Evolutionary conservation across 73 alveolate genomes (phyloP).

Genomic region (Stentor coeruleus): DNA sequence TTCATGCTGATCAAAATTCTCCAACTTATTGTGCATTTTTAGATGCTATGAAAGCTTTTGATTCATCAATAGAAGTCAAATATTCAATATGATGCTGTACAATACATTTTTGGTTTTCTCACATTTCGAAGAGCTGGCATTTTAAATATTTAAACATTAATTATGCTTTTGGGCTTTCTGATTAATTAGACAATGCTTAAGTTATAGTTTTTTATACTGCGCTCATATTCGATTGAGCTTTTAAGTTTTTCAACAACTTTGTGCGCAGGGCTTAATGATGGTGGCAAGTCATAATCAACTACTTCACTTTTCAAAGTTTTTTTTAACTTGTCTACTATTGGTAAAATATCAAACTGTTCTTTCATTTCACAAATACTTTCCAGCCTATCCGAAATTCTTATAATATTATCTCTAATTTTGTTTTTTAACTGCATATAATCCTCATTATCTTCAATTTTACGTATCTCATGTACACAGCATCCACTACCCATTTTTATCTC

Average conservation of each 20-base stretch:
- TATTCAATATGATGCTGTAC: no score
- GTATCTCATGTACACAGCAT: neutral
- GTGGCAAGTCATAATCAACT: neutral
- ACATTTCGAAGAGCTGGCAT: no score
- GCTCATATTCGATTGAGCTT: neutral
- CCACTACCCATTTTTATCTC: neutral
- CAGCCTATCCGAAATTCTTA: neutral
- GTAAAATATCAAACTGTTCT: no score
- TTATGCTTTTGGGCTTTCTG: no score
- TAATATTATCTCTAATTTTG: neutral
- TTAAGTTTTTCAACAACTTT: neutral
- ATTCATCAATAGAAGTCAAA: no score
- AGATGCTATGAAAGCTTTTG: no score
- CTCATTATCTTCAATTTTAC: neutral
- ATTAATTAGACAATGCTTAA: neutral
- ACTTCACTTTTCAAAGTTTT: neutral
- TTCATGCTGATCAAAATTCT: no score
- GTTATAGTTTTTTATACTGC: neutral
- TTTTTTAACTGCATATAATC: no score
- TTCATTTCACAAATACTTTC: neutral
- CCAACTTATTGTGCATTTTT: no score
- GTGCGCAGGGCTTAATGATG: neutral
- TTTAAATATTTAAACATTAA: no score
- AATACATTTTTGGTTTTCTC: no score
- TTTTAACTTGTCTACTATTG: neutral